phyloP scores from a whole-genome alignment of 2,329 filamentous ascomycete genomes.

The Xylaria polymorpha region DNA sequence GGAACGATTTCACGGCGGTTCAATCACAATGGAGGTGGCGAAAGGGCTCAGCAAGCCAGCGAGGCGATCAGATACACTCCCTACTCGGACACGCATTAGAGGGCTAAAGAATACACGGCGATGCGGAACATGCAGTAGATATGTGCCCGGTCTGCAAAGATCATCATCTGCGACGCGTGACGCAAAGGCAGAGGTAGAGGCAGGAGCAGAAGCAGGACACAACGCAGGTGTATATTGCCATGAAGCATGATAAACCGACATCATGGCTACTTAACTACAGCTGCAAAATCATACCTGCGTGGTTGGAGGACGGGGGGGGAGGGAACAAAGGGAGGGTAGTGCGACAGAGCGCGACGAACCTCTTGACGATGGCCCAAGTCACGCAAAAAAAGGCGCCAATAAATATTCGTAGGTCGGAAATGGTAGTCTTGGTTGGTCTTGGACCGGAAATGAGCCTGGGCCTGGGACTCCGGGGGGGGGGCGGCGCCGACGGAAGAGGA shows the following conservation, averaged over 20 bases:
- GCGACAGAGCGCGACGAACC: slow-evolving; percentile 34
- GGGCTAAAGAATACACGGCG: slow-evolving; percentile 32
- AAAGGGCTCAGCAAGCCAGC: slow-evolving; percentile 26
- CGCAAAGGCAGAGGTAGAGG: neutral
- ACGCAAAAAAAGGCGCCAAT: slow-evolving; percentile 15
- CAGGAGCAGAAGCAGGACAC: slow-evolving; percentile 1
- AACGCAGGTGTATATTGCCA: slow-evolving; percentile 1
- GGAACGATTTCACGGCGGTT: slow-evolving; percentile 25
- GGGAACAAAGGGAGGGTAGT: slow-evolving; percentile 7
- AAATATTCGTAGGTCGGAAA: neutral
- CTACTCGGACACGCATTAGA: slow-evolving; percentile 36
- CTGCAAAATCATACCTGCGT: neutral
- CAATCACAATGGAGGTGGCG: slow-evolving; percentile 32
- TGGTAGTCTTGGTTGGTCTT: neutral
- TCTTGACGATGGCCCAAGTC: slow-evolving; percentile 30
- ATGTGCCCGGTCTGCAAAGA: slow-evolving; percentile 3
- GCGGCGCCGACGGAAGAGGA: slow-evolving; percentile 41
- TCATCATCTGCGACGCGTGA: slow-evolving; percentile 12
- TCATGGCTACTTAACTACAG: slow-evolving; percentile 7
- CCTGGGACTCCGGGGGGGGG: slow-evolving; percentile 26
- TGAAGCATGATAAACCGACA: slow-evolving; percentile 5
- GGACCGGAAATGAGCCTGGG: slow-evolving; percentile 15
- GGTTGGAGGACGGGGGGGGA: neutral
- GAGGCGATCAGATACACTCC: slow-evolving; percentile 29
- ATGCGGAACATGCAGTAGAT: slow-evolving; percentile 7